These are phyloP conservation scores for Lecanicillium sp. DNA, from an alignment of 2,329 filamentous ascomycete species.

Conservation along the genomic window DNA sequence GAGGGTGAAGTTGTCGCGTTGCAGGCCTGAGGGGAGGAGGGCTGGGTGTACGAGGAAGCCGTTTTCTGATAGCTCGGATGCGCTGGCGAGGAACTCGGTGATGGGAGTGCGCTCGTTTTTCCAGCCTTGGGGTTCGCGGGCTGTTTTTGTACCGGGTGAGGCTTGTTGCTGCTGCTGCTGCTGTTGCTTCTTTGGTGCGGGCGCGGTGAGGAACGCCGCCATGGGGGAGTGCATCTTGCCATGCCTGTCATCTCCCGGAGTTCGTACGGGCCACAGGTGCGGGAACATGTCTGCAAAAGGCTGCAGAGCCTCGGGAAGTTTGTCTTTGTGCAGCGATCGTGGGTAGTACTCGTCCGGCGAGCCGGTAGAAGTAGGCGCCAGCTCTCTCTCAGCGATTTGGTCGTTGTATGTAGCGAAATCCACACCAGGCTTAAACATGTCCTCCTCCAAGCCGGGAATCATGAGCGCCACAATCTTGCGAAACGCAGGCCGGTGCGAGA, in stretches of 20 bases:
- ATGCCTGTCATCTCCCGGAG: constrained; percentile 76
- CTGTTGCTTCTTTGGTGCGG: constrained; percentile 59
- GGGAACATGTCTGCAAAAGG: constrained; percentile 76
- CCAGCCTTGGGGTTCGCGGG: constrained; percentile 57
- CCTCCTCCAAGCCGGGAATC: constrained; percentile 84
- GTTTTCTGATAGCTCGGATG: constrained; percentile 70
- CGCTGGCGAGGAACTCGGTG: constrained; percentile 65
- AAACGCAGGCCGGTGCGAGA: constrained; percentile 54
- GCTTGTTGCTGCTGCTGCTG: constrained; percentile 42
- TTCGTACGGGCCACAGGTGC: constrained; percentile 81
- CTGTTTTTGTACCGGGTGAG: constrained; percentile 50
- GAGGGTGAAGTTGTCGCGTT: constrained; percentile 39
- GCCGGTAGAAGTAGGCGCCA: constrained; percentile 25
- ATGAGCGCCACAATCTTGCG: constrained; percentile 81
- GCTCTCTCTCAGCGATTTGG: constrained; percentile 18
- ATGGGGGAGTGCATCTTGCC: constrained; percentile 80
- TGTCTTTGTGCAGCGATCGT: constrained; percentile 39
- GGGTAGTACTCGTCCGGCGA: constrained; percentile 55
- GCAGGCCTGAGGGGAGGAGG: constrained; percentile 53
- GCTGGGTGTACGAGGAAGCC: constrained; percentile 81
- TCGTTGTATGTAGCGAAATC: constrained; percentile 40
- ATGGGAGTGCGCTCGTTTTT: constrained; percentile 73
- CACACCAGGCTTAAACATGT: constrained; percentile 67
- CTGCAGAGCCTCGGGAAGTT: constrained; percentile 45
- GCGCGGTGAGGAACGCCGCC: constrained; percentile 71